A percentile compares a stretch with the other conserved stretches of the same genome.
Evolutionary conservation across 176 grass and related monocot genomes (phyloP).

Genomic region (Zoysia japonica): DNA sequence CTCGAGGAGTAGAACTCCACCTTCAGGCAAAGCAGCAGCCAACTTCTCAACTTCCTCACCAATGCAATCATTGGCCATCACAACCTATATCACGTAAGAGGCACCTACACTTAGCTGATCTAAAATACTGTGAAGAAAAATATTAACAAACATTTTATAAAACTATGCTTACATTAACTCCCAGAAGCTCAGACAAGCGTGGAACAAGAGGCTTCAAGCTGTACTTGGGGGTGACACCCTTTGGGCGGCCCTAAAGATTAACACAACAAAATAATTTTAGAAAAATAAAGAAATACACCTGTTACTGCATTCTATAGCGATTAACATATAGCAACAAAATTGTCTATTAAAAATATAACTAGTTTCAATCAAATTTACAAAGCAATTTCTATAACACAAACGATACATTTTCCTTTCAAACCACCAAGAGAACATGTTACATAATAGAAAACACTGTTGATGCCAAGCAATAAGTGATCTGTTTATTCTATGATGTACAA

Average conservation of each 20-base stretch:
- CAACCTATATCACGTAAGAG: slow-evolving; percentile 51
- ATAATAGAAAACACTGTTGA: too few species aligned
- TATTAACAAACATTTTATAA: neutral
- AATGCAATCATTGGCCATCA: slow-evolving; percentile 82
- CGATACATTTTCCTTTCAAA: too few species aligned
- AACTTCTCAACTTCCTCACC: slow-evolving; percentile 80
- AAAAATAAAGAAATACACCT: neutral
- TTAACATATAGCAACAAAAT: neutral
- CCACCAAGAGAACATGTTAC: too few species aligned
- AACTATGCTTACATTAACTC: slow-evolving; percentile 57
- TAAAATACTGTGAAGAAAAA: neutral
- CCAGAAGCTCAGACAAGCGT: slow-evolving; percentile 84
- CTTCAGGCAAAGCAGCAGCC: slow-evolving; percentile 66
- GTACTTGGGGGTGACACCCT: slow-evolving; percentile 87
- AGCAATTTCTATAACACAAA: neutral
- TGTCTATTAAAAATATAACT: neutral
- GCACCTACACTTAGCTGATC: neutral
- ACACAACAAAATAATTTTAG: slow-evolving; percentile 8
- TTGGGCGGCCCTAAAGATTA: slow-evolving; percentile 69
- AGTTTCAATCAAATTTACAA: neutral
- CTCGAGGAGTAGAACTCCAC: slow-evolving; percentile 87
- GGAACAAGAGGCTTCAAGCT: slow-evolving; percentile 95
- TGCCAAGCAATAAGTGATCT: neutral
- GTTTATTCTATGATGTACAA: neutral
- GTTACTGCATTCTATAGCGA: neutral